Evolutionary conservation across 805 yeast species (phyloP), one percentile per base, ranked within the genome.

Genomic region (Ogataea pini): DNA sequence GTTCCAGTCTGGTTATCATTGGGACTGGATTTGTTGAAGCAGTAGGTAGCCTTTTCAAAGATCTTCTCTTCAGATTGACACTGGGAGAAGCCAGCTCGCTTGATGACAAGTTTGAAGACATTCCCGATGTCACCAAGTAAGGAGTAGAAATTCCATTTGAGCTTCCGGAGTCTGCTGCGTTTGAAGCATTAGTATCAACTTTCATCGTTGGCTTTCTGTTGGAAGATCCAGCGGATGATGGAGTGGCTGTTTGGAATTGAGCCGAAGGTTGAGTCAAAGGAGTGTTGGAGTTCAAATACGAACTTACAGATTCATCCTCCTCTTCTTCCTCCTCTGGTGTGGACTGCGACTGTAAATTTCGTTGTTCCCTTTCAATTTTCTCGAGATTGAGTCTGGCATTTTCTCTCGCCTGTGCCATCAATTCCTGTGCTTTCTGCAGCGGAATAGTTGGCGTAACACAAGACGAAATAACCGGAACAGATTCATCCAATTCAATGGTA

Each of bases 371-470:
- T 64, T 72, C 79, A 69, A 73, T 52, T 32, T 71, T 63, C 42
- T 75, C 78, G 47, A 78, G 73, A 53, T 79, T 81, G 45, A 73
- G 59, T 54, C 75, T 77, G 0, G 86, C 82, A 54, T 80, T 88
- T 59, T 85, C 94, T 60, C 95, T 76, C 0, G 96, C 94, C 56
- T 84, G 86, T 2, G 88, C 84, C 59, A 89, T 73, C 65, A 94
- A 67, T 60, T 84, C 96, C 67, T 89, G 96, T 0, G 99, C 99
- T 58, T 82, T 83, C 41, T 82, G 80, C 53, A 94, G 72, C 9
- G 96, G 83, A 7, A 94, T 90, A 0, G 98, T 92, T n/a, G 99
- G 98, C 0, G 97, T 89, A 10, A 86, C 85, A 65, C 96, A 92
- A 13, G 97, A 86, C 51, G 96, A 86, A 8, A 91, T 85, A 1